Evolutionary conservation across 1,139 yeast species (phyloP), one percentile per base, ranked within the genome.

Genomic region (Meyerozyma smithsonii): DNA sequence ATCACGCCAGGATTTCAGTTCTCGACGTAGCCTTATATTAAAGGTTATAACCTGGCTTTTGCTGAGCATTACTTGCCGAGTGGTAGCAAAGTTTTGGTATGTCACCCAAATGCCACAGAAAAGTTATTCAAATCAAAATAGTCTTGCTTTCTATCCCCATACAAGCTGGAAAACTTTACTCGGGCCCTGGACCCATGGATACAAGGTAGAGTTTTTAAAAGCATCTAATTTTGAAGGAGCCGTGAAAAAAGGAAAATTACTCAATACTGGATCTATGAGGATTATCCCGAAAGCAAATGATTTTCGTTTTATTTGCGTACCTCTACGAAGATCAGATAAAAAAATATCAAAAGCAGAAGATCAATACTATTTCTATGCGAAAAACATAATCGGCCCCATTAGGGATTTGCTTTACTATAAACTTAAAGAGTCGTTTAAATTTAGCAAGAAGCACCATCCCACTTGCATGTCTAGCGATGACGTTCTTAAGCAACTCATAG

Each of bases 11-110:
- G 81, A 74, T 42, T 56, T 57, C 20, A 37, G 45, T 1, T 54
- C 54, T 42, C 61, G 78, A 8, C 48, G 47, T 36, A 32, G 42
- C 0, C 47, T 72, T n/a, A 57, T 79, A 14, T 41, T 54, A 1
- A 51, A 56, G 4, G 75, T 84, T 40, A 24, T 85, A 1, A 38
- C 44, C 3, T 90, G 96, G 96, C 43, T 84, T 3, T 74, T 84
- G 37, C 50, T 62, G 0, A 39, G 39, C 0, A 68, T 81, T 39
- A 46, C 87, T 1, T 65, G 73, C 6, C 68, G 66, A 11, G 47
- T 87, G 1, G 47, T 86, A 0, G 58, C 66, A 0, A 58, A 72
- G 0, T 79, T 77, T 51, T 90, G 90, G 69, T 83, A 84, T 53
- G 79, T 84, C 3, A 79, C 92, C 0, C 83, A 80, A 39, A 57